Evolutionary conservation across 306 rosid species (phyloP), one percentile per base, ranked within the genome.

Genomic region (Fagus sylvatica): DNA sequence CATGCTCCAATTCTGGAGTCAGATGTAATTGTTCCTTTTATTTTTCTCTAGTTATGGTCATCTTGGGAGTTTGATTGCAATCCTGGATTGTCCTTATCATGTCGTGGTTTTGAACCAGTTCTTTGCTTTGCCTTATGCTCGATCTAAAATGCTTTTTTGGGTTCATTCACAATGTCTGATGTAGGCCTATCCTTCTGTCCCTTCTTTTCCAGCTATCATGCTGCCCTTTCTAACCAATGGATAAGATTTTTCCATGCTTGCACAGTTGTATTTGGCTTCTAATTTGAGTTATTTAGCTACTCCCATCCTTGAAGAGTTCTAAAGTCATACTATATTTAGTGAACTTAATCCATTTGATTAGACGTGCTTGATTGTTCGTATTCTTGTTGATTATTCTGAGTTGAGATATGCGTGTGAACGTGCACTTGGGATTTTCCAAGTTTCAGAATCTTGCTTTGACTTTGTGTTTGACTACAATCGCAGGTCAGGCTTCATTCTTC

Each of bases 401-500:
- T 76, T 72, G 74, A 66, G 40, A 71, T 78, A 33, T 59, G 43
- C 37, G 69, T 74, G 54, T 34, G 74, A 67, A 53, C 59, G 43
- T 55, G 42, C 55, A 60, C 55, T 19, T 82, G 61, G 55, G 71
- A 74, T 77, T 76, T 62, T 77, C 82, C n/a, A 36, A 74, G 80
- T 72, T 73, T 60, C 55, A 53, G 67, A 70, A 49, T 56, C 69
- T 60, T 81, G 73, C 84, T 84, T 87, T 82, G 82, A 82, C 79
- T 55, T 78, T 36, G 76, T 83, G 79, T 85, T 82, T 85, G 81
- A 79, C 85, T 76, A 76, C 67, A 78, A 81, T 83, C 75, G 78
- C 89, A 81, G 88, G 89, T 77, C 71, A 74, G 64, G 78, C 75
- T 84, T 80, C 83, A 81, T 68, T 81, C 86, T 73, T 72, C 82